Base-by-base conservation (phyloP, 805 yeast species). In the Lipomyces yamadae region DNA sequence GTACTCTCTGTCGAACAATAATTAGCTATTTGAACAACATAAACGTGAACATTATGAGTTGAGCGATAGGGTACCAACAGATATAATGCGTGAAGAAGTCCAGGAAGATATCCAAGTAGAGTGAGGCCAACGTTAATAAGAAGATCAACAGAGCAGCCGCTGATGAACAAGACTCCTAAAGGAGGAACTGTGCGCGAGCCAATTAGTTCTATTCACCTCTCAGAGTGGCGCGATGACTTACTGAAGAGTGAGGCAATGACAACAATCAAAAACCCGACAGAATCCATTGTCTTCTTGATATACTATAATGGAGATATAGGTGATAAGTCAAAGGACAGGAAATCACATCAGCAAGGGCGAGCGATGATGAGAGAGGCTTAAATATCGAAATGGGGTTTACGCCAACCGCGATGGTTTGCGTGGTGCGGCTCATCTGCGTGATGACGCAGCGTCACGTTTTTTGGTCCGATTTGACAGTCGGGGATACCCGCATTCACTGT, bases 51-150 rank as follows among this genome's bases (percentile, higher is more conserved):
- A 42, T n/a, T n/a, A 2, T 6, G 7, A 6, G 48, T 15, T 3
- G 18, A 42, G 29, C 8, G 48, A 32, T 29, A 18, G 55, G 55
- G 13, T 3, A 66, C 70, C 39, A 56, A 67, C 70, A 68, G 67
- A 53, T 68, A 68, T 45, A 68, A 56, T 5, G 71, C 71, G 35
- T 68, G 71, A 13, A 68, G 62, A 10, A 68, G 63, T 3, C 91
- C 92, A 1, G 92, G 92, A 56, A 88, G 76, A 73, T 84, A 87
- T 37, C 90, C 91, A 65, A 88, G 79, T 62, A 84, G 70, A 3
- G 91, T 86, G 73, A 88, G 81, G 42, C 86, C 72, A 53, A 86
- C 77, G 74, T 87, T 88, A 69, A 88, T 64, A 33, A 82, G 72
- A 32, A 83, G 75, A 55, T 88, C 90, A 34, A 79, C 74, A 2